Base-by-base conservation (phyloP, 345 rosid genomes). In the Triadica sebifera region DNA sequence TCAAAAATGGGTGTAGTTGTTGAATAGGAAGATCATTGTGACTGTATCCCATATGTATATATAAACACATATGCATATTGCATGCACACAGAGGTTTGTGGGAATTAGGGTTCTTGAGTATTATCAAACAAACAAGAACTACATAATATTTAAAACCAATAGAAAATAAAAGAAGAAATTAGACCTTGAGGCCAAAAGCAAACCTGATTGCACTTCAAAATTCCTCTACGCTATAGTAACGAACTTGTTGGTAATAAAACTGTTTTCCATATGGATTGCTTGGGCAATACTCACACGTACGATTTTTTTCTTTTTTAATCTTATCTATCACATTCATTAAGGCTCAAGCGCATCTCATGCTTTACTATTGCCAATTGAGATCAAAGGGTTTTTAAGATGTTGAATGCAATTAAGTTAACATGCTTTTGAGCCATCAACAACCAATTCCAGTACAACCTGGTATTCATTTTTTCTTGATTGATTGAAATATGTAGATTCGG, bases 401-500 rank as follows among this genome's bases (percentile, higher is more conserved):
- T 67, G 39, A 47, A 49, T 22, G 39, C 29, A 49, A 67, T 49
- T 47, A 7, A 67, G 41, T 49, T 46, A 39, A 39, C 29, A 22
- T 12, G 12, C 51, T 25, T 47, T 67, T 67, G 5, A 43, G 29
- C 52, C 8, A 67, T 12, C 12, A 22, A 47, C 9, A 4, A 20
- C 8, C 1, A 47, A 25, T 47, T 22, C 5, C 12, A 10, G 39
- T 15, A 67, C 17, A 1, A 6, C 2, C 12, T 22, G 12, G 2
- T 47, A 20, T 52, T 53, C 12, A 56, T 56, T 69, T 68, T 70
- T 3, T 49, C 70, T 19, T 49, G 37, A 8, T 73, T 20, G n/a
- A 62, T 73, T 29, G 15, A 56, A 76, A 55, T 56, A 62, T 62
- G 25, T 25, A 46, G 12, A 22, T 51, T 66, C 34, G 43, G 56